Conservation (phyloP, 495 filamentous ascomycete species). For the Neohortaea acidophila region DNA sequence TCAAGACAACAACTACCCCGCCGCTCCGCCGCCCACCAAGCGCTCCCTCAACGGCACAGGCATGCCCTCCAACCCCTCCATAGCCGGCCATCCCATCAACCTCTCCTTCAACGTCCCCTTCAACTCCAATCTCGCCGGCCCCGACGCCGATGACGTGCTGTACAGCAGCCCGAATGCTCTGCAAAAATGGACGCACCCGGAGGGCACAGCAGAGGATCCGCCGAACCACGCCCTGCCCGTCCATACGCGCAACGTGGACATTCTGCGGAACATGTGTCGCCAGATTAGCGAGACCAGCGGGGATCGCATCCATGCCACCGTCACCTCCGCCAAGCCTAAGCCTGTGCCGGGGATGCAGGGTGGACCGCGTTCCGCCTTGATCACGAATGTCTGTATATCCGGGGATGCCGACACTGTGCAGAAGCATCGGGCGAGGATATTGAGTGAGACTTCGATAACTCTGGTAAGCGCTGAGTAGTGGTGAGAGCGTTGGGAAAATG, state of each 20-base stretch:
- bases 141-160: constrained; percentile 79
- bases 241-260: constrained; percentile 67
- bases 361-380: constrained; percentile 50
- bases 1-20: constrained; percentile 53
- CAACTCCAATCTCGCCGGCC: constrained; percentile 74
- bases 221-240: constrained; percentile 77
- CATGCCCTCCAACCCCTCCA: constrained; percentile 25
- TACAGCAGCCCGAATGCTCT: constrained; percentile 72
- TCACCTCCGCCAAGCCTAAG: constrained; percentile 72
- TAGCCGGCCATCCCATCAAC: constrained; percentile 32
- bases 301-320: constrained; percentile 60
- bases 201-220: constrained; percentile 64
- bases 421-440: constrained; percentile 65
- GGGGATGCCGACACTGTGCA: constrained; percentile 70
- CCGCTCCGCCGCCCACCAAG: constrained; percentile 44
- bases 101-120: constrained; percentile 93
- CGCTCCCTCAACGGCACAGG: constrained; percentile 35
- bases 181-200: constrained; percentile 80
- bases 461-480: constrained; percentile 65
- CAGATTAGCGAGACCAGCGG: constrained; percentile 56
- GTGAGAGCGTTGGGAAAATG: constrained; percentile 4
- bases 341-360: constrained; percentile 49
- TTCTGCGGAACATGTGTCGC: constrained; percentile 59
- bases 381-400: constrained; percentile 81
- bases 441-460: constrained; percentile 75